Percentiles rank a stretch among this genome's conserved stretches.
Conservation (phyloP, 768 basidiomycete genomes). For the Chalciporus chontae region DNA sequence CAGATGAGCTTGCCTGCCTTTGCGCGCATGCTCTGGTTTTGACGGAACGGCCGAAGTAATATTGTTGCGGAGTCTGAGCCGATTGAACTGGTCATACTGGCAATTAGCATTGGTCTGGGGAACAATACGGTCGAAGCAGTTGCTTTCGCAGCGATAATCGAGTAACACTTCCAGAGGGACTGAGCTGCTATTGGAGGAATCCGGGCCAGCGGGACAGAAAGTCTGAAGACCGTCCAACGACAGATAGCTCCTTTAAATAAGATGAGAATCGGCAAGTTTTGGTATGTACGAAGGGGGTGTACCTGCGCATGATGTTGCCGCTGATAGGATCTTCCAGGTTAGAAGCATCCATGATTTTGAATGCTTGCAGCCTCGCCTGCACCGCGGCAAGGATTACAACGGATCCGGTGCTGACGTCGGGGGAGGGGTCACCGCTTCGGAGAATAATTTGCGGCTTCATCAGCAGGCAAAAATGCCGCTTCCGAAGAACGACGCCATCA, state of each 20-base stretch:
- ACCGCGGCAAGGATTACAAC: slow-evolving; percentile 75
- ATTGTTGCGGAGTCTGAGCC: slow-evolving; percentile 74
- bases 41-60: slow-evolving; percentile 49
- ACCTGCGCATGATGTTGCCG: slow-evolving; percentile 85
- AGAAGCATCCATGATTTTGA: slow-evolving; percentile 74
- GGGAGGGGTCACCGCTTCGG: slow-evolving; percentile 47
- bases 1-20: slow-evolving; percentile 42
- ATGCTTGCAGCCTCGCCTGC: slow-evolving; percentile 75
- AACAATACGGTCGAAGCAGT: slow-evolving; percentile 84
- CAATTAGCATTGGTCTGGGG: slow-evolving; percentile 84
- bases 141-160: slow-evolving; percentile 78
- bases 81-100: slow-evolving; percentile 94
- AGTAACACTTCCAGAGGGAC: slow-evolving; percentile 91
- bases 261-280: slow-evolving; percentile 1
- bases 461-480: slow-evolving; percentile 79
- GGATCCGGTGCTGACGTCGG: slow-evolving; percentile 39
- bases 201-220: slow-evolving; percentile 64
- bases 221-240: slow-evolving; percentile 79
- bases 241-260: slow-evolving; percentile 62
- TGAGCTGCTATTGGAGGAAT: slow-evolving; percentile 44
- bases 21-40: slow-evolving; percentile 34
- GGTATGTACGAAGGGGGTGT: slow-evolving; percentile 7
- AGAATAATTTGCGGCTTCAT: slow-evolving; percentile 89
- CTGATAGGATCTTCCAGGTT: slow-evolving; percentile 81
- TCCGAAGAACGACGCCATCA: slow-evolving; percentile 63